phyloP scores from a whole-genome alignment of 345 rosid species.

The Excoecaria agallocha region DNA sequence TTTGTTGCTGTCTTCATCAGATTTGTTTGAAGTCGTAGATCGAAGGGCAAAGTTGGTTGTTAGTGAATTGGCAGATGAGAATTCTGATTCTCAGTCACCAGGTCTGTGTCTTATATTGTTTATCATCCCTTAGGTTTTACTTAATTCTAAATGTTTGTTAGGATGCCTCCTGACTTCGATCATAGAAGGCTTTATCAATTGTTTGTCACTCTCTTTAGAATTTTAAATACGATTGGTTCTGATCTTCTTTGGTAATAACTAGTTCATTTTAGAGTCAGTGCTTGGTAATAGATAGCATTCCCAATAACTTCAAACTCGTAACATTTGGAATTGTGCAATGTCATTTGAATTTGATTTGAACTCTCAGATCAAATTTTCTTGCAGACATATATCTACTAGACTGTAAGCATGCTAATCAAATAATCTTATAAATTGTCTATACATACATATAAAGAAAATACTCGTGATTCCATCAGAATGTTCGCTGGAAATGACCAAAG shows the following conservation, averaged over 20 bases:
- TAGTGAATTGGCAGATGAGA: constrained; percentile 78
- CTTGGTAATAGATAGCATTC: background rate
- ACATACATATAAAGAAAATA: too few relatives aligned
- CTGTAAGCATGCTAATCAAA: background rate
- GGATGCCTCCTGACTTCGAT: background rate
- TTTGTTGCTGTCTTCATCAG: constrained; percentile 35
- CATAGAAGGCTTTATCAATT: constrained; percentile 10
- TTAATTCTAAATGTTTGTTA: background rate
- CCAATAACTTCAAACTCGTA: background rate
- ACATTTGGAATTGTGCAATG: background rate
- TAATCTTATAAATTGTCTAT: background rate
- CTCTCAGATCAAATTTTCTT: background rate
- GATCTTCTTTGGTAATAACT: background rate
- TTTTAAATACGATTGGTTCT: background rate
- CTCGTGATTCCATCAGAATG: background rate
- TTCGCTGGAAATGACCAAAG: background rate
- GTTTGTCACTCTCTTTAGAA: constrained; percentile 6
- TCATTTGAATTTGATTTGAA: background rate
- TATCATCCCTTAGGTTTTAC: background rate
- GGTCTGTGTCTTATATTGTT: constrained; percentile 40
- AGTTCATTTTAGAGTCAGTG: background rate
- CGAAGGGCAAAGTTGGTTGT: constrained; percentile 96
- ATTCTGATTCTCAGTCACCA: constrained; percentile 49
- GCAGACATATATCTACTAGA: background rate
- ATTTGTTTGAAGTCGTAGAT: constrained; percentile 94